Conservation (phyloP, 139 green algal species). For the Closterium sp. region DNA sequence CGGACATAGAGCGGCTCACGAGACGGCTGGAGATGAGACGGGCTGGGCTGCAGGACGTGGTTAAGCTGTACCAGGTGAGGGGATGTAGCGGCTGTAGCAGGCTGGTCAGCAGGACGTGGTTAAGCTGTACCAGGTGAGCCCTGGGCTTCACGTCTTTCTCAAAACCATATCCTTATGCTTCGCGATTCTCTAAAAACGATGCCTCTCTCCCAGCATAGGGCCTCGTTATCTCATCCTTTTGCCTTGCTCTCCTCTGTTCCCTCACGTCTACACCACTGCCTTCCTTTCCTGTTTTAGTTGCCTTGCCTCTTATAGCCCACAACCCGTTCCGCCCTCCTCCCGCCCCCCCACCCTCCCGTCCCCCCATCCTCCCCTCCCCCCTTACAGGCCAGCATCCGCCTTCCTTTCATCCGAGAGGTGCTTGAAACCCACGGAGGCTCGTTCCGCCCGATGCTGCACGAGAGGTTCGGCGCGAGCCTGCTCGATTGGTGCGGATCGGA, state of each 20-base stretch:
- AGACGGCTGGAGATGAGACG: conserved; percentile 77
- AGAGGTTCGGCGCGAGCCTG: conserved; percentile 63
- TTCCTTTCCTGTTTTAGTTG: too few species aligned
- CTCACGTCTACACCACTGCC: too few species aligned
- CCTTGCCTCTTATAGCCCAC: too few species aligned
- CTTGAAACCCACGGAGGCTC: conserved; percentile 65
- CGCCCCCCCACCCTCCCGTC: not conserved
- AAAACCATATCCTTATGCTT: not conserved
- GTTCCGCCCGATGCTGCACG: conserved; percentile 1
- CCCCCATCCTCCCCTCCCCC: not conserved
- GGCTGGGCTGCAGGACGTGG: conserved; percentile 80
- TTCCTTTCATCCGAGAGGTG: conserved; percentile 73
- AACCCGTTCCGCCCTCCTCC: not conserved
- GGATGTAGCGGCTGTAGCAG: conserved; percentile 66
- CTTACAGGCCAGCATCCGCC: conserved; percentile 53
- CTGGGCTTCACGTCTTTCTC: too few species aligned
- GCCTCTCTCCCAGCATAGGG: too few species aligned
- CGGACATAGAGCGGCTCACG: conserved; percentile 85
- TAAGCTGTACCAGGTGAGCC: conserved; percentile 57
- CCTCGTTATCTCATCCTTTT: too few species aligned
- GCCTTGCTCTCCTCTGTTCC: too few species aligned
- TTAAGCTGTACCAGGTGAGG: conserved; percentile 60
- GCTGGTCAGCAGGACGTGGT: conserved; percentile 81
- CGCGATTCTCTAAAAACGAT: too few species aligned
- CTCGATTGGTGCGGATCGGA: conserved; percentile 66